A percentile compares a stretch with the other conserved stretches of the same genome.
These are phyloP conservation scores for Phylloporus arenicola DNA, from an alignment of 768 basidiomycete species.

Conservation along the genomic window DNA sequence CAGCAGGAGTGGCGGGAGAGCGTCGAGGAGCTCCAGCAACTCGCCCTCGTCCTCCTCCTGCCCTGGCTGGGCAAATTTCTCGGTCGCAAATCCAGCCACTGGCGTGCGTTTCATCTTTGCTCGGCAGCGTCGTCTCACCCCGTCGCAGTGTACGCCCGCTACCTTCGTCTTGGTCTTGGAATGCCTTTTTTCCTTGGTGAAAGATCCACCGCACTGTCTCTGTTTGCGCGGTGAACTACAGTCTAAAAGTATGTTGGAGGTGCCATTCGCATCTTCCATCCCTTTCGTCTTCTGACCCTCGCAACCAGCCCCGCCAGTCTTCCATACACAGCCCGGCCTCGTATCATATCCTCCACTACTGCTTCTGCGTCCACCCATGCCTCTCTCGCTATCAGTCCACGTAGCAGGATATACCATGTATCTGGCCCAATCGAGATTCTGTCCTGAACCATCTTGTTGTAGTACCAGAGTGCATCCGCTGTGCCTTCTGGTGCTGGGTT, in stretches of 20 bases:
- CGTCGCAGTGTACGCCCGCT: constrained; percentile 63
- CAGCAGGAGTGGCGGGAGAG: constrained; percentile 95
- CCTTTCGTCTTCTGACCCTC: constrained; percentile 40
- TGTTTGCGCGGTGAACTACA: constrained; percentile 18
- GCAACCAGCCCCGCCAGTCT: constrained; percentile 45
- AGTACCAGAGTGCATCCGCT: constrained; percentile 51
- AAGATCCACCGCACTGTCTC: constrained; percentile 7
- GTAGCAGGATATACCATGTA: constrained; percentile 75
- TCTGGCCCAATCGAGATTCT: constrained; percentile 48
- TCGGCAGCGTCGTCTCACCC: constrained; percentile 8
- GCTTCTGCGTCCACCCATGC: constrained; percentile 59
- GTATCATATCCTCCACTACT: constrained; percentile 57
- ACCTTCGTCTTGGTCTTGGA: constrained; percentile 57
- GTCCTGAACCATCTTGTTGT: constrained; percentile 52
- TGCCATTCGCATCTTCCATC: constrained; percentile 27
- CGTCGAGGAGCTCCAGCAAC: constrained; percentile 74
- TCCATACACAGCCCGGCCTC: constrained; percentile 41
- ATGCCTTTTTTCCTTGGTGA: constrained; percentile 59
- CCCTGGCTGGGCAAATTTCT: constrained; percentile 87
- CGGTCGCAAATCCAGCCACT: constrained; percentile 80
- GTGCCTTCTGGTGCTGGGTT: constrained; percentile 47
- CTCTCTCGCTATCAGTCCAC: constrained; percentile 51
- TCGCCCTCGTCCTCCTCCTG: constrained; percentile 72
- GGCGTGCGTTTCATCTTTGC: constrained; percentile 52
- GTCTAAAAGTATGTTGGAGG: constrained; percentile 27